A percentile compares a stretch with the other conserved stretches of the same genome.
phyloP scores from a whole-genome alignment of 768 basidiomycete species.

The Nidularia sp. region DNA sequence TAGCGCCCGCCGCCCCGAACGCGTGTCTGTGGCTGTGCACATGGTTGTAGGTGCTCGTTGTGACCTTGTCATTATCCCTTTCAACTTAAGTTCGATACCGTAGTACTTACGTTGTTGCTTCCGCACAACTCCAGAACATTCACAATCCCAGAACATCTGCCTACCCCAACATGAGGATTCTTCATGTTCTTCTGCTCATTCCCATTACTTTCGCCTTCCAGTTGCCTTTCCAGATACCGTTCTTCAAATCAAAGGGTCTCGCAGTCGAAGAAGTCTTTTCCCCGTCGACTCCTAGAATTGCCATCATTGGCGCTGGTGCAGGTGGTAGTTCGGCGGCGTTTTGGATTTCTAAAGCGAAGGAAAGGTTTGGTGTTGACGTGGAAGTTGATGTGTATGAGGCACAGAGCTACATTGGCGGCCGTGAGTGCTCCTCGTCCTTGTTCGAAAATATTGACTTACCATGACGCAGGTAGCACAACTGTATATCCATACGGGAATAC shows the following conservation, averaged over 20 bases:
- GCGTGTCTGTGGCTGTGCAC: no score
- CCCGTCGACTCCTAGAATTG: conserved; percentile 52
- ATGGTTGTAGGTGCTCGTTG: no score
- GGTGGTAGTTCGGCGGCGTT: conserved; percentile 81
- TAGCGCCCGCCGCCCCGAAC: no score
- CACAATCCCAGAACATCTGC: neutral
- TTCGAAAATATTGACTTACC: conserved; percentile 1
- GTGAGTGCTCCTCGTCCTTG: conserved; percentile 44
- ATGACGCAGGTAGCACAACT: conserved; percentile 62
- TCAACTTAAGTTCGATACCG: no score
- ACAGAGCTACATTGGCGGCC: conserved; percentile 73
- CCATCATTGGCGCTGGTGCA: conserved; percentile 89
- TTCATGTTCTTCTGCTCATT: conserved; percentile 22
- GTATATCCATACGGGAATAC: conserved; percentile 70
- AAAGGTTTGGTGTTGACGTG: conserved; percentile 63
- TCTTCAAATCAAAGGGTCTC: conserved; percentile 35
- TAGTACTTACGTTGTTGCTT: no score
- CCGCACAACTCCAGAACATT: neutral
- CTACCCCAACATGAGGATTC: conserved; percentile 9
- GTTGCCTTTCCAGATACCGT: conserved; percentile 54
- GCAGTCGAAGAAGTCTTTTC: conserved; percentile 7
- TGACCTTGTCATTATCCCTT: no score
- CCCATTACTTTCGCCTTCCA: conserved; percentile 33
- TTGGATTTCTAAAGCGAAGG: conserved; percentile 78
- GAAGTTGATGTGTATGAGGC: conserved; percentile 85